phyloP scores from a whole-genome alignment of 495 filamentous ascomycete species.

The Pyronema omphalodes region DNA sequence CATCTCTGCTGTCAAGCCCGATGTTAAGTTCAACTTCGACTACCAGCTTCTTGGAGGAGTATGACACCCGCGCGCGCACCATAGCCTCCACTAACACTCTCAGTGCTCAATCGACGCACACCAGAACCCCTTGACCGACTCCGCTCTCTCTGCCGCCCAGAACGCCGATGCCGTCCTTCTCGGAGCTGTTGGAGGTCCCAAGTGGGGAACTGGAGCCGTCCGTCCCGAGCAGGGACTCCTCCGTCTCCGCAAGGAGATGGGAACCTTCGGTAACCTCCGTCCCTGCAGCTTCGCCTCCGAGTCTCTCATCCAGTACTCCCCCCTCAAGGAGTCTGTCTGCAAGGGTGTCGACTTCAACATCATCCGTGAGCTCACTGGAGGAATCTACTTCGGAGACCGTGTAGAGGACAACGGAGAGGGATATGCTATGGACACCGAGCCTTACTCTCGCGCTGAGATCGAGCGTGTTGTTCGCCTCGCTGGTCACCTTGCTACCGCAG shows the following conservation, averaged over 20 bases:
- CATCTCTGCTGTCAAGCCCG: constrained; percentile 47
- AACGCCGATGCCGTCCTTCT: constrained; percentile 80
- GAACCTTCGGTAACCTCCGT: constrained; percentile 89
- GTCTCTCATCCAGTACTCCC: constrained; percentile 67
- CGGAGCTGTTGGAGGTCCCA: constrained; percentile 86
- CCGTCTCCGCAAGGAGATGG: constrained; percentile 79
- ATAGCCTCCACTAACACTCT: not conserved
- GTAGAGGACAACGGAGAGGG: constrained; percentile 73
- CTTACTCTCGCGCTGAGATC: constrained; percentile 73
- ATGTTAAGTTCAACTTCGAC: constrained; percentile 73
- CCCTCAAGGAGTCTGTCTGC: constrained; percentile 74
- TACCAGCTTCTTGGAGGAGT: constrained; percentile 87
- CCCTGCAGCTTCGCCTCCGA: constrained; percentile 94
- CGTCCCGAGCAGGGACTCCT: constrained; percentile 93
- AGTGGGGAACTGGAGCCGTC: constrained; percentile 86
- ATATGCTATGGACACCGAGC: constrained; percentile 70
- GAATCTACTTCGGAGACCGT: constrained; percentile 92
- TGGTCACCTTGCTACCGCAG: constrained; percentile 60
- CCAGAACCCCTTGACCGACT: constrained; percentile 60
- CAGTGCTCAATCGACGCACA: constrained; percentile 78
- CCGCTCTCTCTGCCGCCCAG: constrained; percentile 72
- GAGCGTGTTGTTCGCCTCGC: constrained; percentile 76
- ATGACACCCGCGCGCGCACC: constrained; percentile 26
- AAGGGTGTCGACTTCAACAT: constrained; percentile 84
- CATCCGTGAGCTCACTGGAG: constrained; percentile 83